Evolutionary conservation across 1,139 yeast species (phyloP), one percentile per base, ranked within the genome.

Genomic region (Hemisphaericaspora lyxosophila): DNA sequence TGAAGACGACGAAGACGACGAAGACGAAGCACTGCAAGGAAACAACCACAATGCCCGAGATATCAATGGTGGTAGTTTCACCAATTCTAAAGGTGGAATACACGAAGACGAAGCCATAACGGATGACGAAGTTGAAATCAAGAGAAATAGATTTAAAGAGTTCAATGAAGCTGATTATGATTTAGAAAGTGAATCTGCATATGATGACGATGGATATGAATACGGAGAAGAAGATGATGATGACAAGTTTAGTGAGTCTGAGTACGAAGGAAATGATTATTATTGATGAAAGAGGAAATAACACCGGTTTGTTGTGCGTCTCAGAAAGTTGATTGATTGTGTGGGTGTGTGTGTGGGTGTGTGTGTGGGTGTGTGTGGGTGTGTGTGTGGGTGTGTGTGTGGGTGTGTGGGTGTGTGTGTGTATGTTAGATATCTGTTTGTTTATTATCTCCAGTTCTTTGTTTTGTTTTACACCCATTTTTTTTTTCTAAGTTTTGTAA

Each of bases 121-220:
- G 2, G 73, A 67, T 45, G 68, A 62, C 46, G 75, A 70, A 47
- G 75, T 71, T 12, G 77, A 71, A 45, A 56, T 67, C 43, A 71
- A 71, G 48, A 57, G 77, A 42, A 67, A 64, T 43, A 54, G 76
- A 42, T 71, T 64, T 41, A 62, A 60, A 35, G 75, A 73, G 11
- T 69, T 71, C 47, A 59, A 66, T 43, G 76, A 69, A 48, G 77
- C 76, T 3, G 77, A 71, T 52, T 71, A 71, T 52, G 75, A 71
- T 47, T 60, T 62, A 38, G 72, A 63, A 23, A 61, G 67, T 36
- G 73, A 67, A 35, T 57, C 65, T 13, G 64, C 55, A 13, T 55
- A 49, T 43, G 70, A 59, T 25, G 63, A 60, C 33, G 64, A 55
- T 31, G 48, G 49, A 19, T 49, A 46, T 18, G 39, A 41, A 15